Evolutionary conservation across 805 yeast genomes (phyloP), one percentile per base, ranked within the genome.

Genomic region (Yamadazyma takamatsuzukensis): DNA sequence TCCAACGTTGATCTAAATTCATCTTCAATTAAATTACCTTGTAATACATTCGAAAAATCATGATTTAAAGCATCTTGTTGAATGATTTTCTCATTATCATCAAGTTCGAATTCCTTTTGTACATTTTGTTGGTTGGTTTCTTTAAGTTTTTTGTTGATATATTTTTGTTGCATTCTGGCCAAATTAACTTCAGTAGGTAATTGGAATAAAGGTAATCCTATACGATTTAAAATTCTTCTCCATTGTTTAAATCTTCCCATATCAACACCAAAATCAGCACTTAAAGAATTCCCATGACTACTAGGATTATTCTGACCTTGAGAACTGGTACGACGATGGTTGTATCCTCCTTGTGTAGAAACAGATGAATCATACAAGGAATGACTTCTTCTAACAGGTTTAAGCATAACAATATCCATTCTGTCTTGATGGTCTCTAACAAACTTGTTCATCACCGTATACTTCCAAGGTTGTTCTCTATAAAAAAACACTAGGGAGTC

Each of bases 391-490:
- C 28, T 21, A 2, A 26, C 27, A 9, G 29, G 36, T 15, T 36
- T 37, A 11, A 29, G 18, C 5, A 45, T 25, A n/a, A 44, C n/a
- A 22, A 37, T 36, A 23, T 59, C 61, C 44, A 64, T 47, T 26
- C 45, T 51, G 22, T 39, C 41, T 4, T 33, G 44, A 36, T 64
- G 57, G 17, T 64, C 70, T 37, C 45, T 52, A 36, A 61, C 60
- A 27, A 62, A 65, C 42, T 56, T 60, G 23, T 39, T 45, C 67
- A 61, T 56, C 21, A 61, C 58, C 21, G 73, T 65, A 37, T 70
- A 61, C 29, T 64, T 64, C 95, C 95, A 86, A 1, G 95, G 95
- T 37, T 65, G 70, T 51, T 88, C 97, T 34, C 95, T 67, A 41
- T 78, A 73, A 21, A 83, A 60, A 51, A 85, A 88, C 8, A 87